Percentiles rank a stretch among this genome's conserved stretches.
These are phyloP conservation scores for Cladophialophora bantiana DNA, from an alignment of 2,329 filamentous ascomycete species.

Conservation along the genomic window DNA sequence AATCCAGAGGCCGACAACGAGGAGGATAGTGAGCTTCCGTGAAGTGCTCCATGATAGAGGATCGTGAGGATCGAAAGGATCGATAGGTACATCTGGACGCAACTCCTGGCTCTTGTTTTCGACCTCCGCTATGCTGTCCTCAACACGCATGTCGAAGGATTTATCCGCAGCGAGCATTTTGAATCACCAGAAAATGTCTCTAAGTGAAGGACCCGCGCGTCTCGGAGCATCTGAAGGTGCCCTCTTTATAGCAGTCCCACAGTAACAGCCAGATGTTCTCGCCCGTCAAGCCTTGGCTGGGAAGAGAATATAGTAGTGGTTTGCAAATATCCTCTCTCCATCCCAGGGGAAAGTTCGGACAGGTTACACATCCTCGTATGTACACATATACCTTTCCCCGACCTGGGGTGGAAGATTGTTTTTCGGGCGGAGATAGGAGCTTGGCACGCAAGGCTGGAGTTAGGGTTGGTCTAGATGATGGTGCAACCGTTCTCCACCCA, in stretches of 20 bases:
- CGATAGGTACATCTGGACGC: not conserved
- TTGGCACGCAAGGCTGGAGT: slow-evolving; percentile 1
- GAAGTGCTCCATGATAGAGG: slow-evolving; percentile 22
- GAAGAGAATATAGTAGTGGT: not conserved
- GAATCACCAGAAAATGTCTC: not conserved
- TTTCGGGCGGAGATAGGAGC: slow-evolving; percentile 14
- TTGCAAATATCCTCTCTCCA: not conserved
- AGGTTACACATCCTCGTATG: not conserved
- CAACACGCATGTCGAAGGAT: slow-evolving; percentile 9
- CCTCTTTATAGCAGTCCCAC: not conserved
- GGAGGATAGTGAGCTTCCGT: slow-evolving; percentile 23
- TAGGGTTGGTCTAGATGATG: not conserved
- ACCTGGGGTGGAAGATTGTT: not conserved
- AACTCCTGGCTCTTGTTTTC: slow-evolving; percentile 18
- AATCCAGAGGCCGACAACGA: slow-evolving; percentile 30
- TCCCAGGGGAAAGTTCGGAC: slow-evolving; percentile 16
- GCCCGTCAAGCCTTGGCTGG: not conserved
- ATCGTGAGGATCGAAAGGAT: slow-evolving; percentile 19
- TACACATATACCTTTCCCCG: not conserved
- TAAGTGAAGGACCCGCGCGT: not conserved
- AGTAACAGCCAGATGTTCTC: not conserved
- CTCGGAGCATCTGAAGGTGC: not conserved
- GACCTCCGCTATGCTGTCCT: slow-evolving; percentile 17
- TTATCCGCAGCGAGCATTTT: slow-evolving; percentile 3
- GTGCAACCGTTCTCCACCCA: not conserved